Conservation (phyloP, 2,329 filamentous ascomycete species). For the Penicillium sclerotigenum region DNA sequence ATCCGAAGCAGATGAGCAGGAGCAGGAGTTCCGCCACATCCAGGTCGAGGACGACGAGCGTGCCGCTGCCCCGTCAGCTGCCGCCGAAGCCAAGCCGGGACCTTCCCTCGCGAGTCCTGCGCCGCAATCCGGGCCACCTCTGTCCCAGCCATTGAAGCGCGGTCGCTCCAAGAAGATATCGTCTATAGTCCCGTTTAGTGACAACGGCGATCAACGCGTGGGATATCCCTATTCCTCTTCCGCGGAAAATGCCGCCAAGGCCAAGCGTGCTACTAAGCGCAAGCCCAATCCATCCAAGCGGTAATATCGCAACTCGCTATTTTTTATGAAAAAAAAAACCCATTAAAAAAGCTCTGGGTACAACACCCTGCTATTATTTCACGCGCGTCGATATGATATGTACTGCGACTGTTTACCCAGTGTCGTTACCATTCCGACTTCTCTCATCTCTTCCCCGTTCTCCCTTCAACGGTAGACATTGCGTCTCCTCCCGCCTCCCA, state of each 20-base stretch:
- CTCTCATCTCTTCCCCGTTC: not conserved
- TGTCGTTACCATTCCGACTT: not conserved
- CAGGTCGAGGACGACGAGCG: slow-evolving; percentile 48
- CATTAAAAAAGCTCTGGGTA: not conserved
- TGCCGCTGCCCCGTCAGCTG: slow-evolving; percentile 32
- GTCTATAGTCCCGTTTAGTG: slow-evolving; percentile 26
- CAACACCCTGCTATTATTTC: not conserved
- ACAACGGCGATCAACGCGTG: slow-evolving; percentile 36
- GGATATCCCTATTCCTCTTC: slow-evolving; percentile 38
- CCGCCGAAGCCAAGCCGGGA: slow-evolving; percentile 34
- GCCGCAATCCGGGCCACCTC: slow-evolving; percentile 23
- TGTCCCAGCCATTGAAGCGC: slow-evolving; percentile 33
- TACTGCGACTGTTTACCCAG: not conserved
- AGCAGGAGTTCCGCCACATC: slow-evolving; percentile 46
- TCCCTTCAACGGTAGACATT: not conserved
- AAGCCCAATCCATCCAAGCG: slow-evolving; percentile 21
- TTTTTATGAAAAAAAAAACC: not conserved
- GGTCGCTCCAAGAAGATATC: slow-evolving; percentile 32
- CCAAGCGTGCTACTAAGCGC: slow-evolving; percentile 27
- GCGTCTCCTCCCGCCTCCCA: not conserved
- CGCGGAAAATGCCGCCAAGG: slow-evolving; percentile 29
- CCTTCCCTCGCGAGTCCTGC: slow-evolving; percentile 31
- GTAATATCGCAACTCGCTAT: not conserved
- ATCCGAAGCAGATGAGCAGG: slow-evolving; percentile 54
- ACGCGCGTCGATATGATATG: not conserved